Percentiles rank a stretch among this genome's conserved stretches.
These are phyloP conservation scores for Ophioceras dolichostomum DNA, from an alignment of 2,329 filamentous ascomycete genomes.

Conservation along the genomic window DNA sequence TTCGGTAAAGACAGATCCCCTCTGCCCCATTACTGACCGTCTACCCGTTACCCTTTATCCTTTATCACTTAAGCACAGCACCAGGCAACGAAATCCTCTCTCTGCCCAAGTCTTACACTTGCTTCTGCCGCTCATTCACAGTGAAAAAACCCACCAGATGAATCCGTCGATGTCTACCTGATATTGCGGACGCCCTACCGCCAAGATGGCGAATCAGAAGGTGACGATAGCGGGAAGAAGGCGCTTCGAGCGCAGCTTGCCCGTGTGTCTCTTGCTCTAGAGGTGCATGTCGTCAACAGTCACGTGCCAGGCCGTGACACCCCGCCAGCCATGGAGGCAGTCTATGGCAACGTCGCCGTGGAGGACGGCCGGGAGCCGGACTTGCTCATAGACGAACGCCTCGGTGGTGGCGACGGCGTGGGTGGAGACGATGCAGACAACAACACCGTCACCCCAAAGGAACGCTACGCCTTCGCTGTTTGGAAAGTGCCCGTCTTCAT, in stretches of 20 bases:
- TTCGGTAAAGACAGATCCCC: conserved; percentile 45
- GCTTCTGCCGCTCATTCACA: conserved; percentile 38
- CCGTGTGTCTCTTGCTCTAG: conserved; percentile 52
- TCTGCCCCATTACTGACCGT: background rate
- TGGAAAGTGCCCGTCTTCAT: conserved; percentile 52
- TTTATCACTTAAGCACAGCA: no score
- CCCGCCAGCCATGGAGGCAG: conserved; percentile 40
- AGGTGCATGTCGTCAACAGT: conserved; percentile 52
- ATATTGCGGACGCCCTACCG: conserved; percentile 52
- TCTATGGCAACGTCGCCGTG: conserved; percentile 40
- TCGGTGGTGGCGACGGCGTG: conserved; percentile 8
- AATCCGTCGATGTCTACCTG: conserved; percentile 57
- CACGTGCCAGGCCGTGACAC: conserved; percentile 31
- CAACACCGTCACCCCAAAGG: conserved; percentile 4
- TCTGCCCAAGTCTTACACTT: conserved; percentile 19
- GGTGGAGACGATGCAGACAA: no score
- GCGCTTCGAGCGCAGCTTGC: conserved; percentile 45
- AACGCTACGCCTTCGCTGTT: conserved; percentile 35
- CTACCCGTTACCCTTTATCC: conserved; percentile 6
- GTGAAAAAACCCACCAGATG: conserved; percentile 46
- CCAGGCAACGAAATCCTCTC: no score
- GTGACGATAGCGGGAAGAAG: conserved; percentile 13
- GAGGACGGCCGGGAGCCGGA: conserved; percentile 36
- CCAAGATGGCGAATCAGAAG: no score
- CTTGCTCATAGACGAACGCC: conserved; percentile 29